A percentile compares a stretch with the other conserved stretches of the same genome.
phyloP scores from a whole-genome alignment of 805 yeast genomes.

The Ogataea dorogensis region DNA sequence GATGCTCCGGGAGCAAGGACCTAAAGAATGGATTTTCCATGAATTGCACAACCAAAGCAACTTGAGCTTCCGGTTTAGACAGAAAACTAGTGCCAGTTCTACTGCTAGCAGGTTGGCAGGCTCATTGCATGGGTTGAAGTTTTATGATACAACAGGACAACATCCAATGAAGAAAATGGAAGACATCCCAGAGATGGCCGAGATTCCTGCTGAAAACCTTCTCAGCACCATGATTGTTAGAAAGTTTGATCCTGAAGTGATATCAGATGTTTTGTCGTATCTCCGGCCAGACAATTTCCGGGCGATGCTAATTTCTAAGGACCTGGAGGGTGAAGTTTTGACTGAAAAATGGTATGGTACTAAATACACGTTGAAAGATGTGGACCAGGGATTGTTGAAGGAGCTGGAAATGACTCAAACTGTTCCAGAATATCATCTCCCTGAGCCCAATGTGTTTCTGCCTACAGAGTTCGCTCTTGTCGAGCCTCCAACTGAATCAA shows the following conservation, averaged over 20 bases:
- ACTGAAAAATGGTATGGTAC: slow-evolving; percentile 92
- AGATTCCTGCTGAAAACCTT: slow-evolving; percentile 62
- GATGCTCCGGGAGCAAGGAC: slow-evolving; percentile 54
- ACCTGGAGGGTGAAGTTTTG: slow-evolving; percentile 44
- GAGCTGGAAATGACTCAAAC: slow-evolving; percentile 34
- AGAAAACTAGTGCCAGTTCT: slow-evolving; percentile 66
- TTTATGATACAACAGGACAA: slow-evolving; percentile 24
- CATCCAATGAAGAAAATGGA: slow-evolving; percentile 10
- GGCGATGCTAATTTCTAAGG: slow-evolving; percentile 48
- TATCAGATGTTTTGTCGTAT: slow-evolving; percentile 47
- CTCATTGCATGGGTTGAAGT: slow-evolving; percentile 25
- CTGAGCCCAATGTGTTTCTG: slow-evolving; percentile 74
- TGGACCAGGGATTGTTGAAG: slow-evolving; percentile 40
- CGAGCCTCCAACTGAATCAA: slow-evolving; percentile 37
- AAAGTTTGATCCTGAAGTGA: slow-evolving; percentile 54
- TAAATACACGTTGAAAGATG: slow-evolving; percentile 52
- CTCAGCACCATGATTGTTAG: slow-evolving; percentile 55
- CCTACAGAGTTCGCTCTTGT: slow-evolving; percentile 72
- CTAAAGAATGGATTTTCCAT: slow-evolving; percentile 76
- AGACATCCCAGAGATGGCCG: slow-evolving; percentile 15
- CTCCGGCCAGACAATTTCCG: slow-evolving; percentile 63
- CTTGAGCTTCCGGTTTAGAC: slow-evolving; percentile 75
- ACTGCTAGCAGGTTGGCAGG: slow-evolving; percentile 58
- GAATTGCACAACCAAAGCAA: slow-evolving; percentile 70
- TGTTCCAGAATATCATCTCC: slow-evolving; percentile 40